Conservation (phyloP, 345 rosid genomes). For the Salix purpurea region DNA sequence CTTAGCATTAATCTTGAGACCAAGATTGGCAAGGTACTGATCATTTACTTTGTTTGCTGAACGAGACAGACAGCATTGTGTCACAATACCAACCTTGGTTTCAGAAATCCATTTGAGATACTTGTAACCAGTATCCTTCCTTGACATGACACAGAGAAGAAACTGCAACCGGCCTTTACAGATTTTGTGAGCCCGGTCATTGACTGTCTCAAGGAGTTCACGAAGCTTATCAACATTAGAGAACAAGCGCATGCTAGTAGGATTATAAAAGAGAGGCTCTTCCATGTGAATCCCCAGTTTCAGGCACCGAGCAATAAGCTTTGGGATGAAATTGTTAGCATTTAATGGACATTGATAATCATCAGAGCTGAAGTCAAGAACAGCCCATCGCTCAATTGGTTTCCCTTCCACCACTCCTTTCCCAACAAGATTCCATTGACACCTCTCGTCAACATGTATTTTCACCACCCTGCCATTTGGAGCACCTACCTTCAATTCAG, state of each 20-base stretch:
- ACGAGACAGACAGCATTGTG: conserved; percentile 67
- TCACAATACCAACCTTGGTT: conserved; percentile 70
- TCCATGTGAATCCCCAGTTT: conserved; percentile 59
- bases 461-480: conserved; percentile 31
- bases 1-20: conserved; percentile 85
- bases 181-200: conserved; percentile 21
- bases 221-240: conserved; percentile 32
- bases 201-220: conserved; percentile 39
- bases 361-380: conserved; percentile 56
- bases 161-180: conserved; percentile 45
- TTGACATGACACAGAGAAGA: conserved; percentile 73
- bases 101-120: conserved; percentile 80
- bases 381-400: conserved; percentile 60
- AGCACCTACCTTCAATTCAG: conserved; percentile 50
- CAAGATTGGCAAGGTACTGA: conserved; percentile 71
- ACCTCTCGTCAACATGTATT: conserved; percentile 50
- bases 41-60: conserved; percentile 43
- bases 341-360: conserved; percentile 19
- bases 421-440: conserved; percentile 76
- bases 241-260: conserved; percentile 42
- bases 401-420: conserved; percentile 60
- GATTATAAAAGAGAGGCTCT: conserved; percentile 28
- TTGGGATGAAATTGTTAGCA: conserved; percentile 28
- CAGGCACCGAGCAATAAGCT: conserved; percentile 41
- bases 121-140: conserved; percentile 60